phyloP scores from a whole-genome alignment of 2,329 filamentous ascomycete species.

The Apiospora arundinis region DNA sequence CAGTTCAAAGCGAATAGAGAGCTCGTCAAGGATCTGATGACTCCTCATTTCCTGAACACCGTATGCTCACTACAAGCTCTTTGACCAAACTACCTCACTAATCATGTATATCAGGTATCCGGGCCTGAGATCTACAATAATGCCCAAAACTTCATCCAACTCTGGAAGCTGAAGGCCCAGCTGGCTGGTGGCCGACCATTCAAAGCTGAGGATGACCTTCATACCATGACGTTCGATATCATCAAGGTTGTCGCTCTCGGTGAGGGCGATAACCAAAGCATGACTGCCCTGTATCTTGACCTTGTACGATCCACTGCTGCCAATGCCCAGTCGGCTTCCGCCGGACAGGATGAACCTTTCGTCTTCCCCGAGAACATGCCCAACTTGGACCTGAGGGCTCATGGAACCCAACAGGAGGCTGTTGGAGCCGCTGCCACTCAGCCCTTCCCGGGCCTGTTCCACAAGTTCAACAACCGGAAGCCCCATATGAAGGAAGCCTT shows the following conservation, averaged over 20 bases:
- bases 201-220: constrained; percentile 37
- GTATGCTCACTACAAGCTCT: constrained; percentile 9
- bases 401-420: constrained; percentile 25
- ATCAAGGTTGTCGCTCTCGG: constrained; percentile 42
- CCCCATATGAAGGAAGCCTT: constrained; percentile 23
- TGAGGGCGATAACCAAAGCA: constrained; percentile 25
- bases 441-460: constrained; percentile 25
- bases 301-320: constrained; percentile 14
- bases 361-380: constrained; percentile 23
- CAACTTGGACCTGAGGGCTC: constrained; percentile 22
- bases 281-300: constrained; percentile 25
- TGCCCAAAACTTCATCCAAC: constrained; percentile 35
- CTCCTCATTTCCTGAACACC: constrained; percentile 41
- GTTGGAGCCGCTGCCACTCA: constrained; percentile 19
- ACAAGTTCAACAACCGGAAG: constrained; percentile 25
- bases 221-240: constrained; percentile 40
- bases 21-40: constrained; percentile 45
- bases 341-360: constrained; percentile 17
- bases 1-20: constrained; percentile 39
- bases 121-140: constrained; percentile 41
- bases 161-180: constrained; percentile 41
- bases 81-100: background rate
- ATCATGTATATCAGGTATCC: constrained; percentile 34
- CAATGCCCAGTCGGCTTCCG: background rate
- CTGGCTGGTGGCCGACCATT: constrained; percentile 40